These are phyloP conservation scores for Fusarium humuli DNA, from an alignment of 2,329 filamentous ascomycete genomes.

Conservation along the genomic window DNA sequence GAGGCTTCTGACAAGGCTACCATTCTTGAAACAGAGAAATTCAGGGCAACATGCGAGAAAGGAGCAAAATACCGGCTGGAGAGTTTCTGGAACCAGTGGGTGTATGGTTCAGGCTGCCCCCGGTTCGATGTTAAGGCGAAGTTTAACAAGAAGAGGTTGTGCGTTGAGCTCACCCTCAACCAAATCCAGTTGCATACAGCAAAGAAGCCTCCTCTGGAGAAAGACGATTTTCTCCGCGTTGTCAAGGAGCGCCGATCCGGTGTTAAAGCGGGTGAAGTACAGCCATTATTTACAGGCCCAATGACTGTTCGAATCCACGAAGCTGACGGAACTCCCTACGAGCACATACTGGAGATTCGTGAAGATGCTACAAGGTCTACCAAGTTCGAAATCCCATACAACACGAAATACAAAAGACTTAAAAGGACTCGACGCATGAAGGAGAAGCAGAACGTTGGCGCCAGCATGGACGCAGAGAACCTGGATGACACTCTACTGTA, in stretches of 20 bases:
- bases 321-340: conserved; percentile 96
- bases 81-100: conserved; percentile 93
- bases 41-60: conserved; percentile 87
- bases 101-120: conserved; percentile 88
- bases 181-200: conserved; percentile 72
- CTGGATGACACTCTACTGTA: conserved; percentile 89
- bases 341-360: conserved; percentile 96
- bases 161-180: conserved; percentile 89
- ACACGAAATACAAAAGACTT: conserved; percentile 97
- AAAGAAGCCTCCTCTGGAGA: conserved; percentile 66
- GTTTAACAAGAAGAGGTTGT: conserved; percentile 98
- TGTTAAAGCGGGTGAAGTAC: conserved; percentile 75
- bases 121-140: conserved; percentile 86
- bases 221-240: conserved; percentile 83
- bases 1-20: conserved; percentile 71
- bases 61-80: conserved; percentile 88
- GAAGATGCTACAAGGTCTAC: conserved; percentile 79
- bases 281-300: conserved; percentile 89
- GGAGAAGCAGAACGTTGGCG: conserved; percentile 71
- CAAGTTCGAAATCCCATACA: conserved; percentile 96
- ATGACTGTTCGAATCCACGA: conserved; percentile 99
- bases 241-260: conserved; percentile 81
- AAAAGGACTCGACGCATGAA: conserved; percentile 88
- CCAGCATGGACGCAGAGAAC: conserved; percentile 69
- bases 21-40: conserved; percentile 78